These are phyloP conservation scores for Jacaranda copaia DNA, from an alignment of 257 asterid genomes.

Conservation along the genomic window DNA sequence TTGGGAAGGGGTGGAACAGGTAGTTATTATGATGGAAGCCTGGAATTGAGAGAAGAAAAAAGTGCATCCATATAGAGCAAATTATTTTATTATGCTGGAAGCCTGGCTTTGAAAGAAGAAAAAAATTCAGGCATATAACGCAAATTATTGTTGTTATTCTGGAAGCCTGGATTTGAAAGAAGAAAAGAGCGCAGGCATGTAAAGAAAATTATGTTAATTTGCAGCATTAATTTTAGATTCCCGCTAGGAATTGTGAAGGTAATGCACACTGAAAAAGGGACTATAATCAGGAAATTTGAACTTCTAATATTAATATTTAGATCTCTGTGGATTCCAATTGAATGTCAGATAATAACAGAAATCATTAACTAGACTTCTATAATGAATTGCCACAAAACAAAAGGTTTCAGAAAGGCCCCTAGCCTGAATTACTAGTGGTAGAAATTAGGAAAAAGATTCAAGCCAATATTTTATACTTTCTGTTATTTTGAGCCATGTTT, in stretches of 20 bases:
- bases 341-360: background rate
- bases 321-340: background rate
- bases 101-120: too few species aligned
- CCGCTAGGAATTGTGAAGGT: too few species aligned
- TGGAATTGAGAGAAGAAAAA: background rate
- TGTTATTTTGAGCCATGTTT: background rate
- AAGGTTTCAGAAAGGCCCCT: background rate
- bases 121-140: too few species aligned
- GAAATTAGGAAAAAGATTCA: background rate
- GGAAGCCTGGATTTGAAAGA: background rate
- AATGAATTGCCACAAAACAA: background rate
- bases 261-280: too few species aligned
- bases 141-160: too few species aligned
- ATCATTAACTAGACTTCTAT: background rate
- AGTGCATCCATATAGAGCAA: background rate
- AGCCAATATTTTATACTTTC: background rate
- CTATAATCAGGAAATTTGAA: background rate
- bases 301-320: background rate
- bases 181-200: background rate
- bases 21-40: background rate
- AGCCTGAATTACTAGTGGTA: background rate
- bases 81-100: background rate
- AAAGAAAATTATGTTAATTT: too few species aligned
- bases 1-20: background rate
- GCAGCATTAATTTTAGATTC: too few species aligned